Evolutionary conservation across 306 rosid genomes (phyloP).

Genomic region (Gynostemma pentaphyllum): DNA sequence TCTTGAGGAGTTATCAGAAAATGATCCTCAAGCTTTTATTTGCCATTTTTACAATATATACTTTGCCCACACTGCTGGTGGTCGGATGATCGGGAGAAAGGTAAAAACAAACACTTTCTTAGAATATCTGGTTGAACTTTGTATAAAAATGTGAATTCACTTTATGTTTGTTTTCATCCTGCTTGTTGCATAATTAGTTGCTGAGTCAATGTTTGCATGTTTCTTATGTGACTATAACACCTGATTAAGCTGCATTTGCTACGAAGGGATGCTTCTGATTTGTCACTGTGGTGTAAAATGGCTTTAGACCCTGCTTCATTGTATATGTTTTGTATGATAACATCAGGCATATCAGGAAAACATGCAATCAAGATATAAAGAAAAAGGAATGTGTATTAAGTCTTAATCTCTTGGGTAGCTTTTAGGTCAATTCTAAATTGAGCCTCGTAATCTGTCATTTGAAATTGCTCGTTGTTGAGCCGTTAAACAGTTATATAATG

Average conservation of each 20-base stretch:
- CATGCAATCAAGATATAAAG: too few species aligned
- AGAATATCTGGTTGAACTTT: neutral
- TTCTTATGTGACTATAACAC: neutral
- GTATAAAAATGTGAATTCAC: neutral
- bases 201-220: neutral
- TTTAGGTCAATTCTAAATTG: too few species aligned
- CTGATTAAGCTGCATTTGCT: neutral
- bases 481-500: neutral
- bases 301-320: neutral
- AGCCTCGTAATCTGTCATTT: too few species aligned
- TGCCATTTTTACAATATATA: slow-evolving; percentile 92
- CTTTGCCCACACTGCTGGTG: slow-evolving; percentile 97
- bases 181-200: neutral
- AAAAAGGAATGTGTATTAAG: too few species aligned
- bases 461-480: neutral
- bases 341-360: too few species aligned
- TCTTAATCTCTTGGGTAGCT: too few species aligned
- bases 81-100: slow-evolving; percentile 92
- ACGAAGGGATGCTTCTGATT: neutral
- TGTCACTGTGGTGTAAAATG: too few species aligned
- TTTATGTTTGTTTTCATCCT: neutral
- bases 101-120: slow-evolving; percentile 17
- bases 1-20: slow-evolving; percentile 65
- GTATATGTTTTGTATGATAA: neutral
- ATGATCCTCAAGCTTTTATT: slow-evolving; percentile 79